Evolutionary conservation across 495 filamentous ascomycete species (phyloP).

Genomic region (Hypoxylon trugodes): DNA sequence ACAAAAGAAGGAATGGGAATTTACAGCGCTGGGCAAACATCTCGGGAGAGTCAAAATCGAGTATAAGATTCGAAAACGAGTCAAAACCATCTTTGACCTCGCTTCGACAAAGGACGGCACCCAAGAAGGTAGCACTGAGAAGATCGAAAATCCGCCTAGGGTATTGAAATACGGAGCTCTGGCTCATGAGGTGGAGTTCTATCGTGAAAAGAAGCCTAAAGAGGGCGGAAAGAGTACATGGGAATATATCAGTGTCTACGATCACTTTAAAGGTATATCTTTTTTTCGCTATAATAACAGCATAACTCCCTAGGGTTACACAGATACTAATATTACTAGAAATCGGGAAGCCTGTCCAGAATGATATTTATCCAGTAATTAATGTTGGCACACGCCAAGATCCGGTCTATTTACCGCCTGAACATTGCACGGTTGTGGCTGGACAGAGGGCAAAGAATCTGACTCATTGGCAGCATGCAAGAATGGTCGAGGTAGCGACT

Average conservation of each 20-base stretch:
- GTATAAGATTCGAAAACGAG: not conserved
- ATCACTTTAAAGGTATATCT: constrained; percentile 55
- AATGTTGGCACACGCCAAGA: constrained; percentile 66
- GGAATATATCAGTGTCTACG: constrained; percentile 57
- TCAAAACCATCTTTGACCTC: constrained; percentile 4
- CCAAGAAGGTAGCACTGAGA: not conserved
- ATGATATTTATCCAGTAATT: constrained; percentile 59
- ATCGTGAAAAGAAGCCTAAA: too few species aligned
- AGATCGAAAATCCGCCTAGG: not conserved
- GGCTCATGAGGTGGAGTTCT: not conserved
- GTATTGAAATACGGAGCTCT: not conserved
- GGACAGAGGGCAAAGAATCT: constrained; percentile 64
- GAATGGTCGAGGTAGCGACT: constrained; percentile 69
- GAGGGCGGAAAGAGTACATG: too few species aligned
- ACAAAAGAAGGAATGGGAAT: not conserved
- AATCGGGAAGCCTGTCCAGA: not conserved
- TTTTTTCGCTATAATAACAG: not conserved
- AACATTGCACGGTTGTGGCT: constrained; percentile 65
- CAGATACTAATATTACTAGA: constrained; percentile 2
- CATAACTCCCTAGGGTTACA: not conserved
- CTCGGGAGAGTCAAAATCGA: constrained; percentile 2
- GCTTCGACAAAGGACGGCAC: not conserved
- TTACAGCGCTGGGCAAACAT: not conserved
- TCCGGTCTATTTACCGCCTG: constrained; percentile 67
- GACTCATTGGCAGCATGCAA: constrained; percentile 52